Evolutionary conservation across 1,284 basidiomycete species (phyloP).

Genomic region (Trametes versicolor): DNA sequence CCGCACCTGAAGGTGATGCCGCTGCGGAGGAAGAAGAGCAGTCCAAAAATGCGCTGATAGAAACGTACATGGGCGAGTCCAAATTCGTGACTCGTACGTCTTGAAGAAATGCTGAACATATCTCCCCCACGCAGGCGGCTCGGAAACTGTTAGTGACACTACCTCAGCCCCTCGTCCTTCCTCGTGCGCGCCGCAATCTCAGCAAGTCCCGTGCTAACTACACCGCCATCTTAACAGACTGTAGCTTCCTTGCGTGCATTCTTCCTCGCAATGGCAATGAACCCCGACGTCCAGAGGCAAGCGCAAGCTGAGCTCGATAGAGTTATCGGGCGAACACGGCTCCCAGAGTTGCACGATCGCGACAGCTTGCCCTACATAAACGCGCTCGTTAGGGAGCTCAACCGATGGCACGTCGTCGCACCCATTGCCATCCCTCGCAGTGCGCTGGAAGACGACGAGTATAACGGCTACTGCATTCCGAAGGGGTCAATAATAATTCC

Average conservation of each 20-base stretch:
- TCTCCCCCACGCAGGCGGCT: neutral
- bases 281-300: conserved; percentile 41
- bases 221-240: conserved; percentile 13
- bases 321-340: conserved; percentile 39
- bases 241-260: conserved; percentile 29
- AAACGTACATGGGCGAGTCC: neutral
- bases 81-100: too few species aligned
- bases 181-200: neutral
- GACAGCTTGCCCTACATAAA: conserved; percentile 42
- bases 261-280: conserved; percentile 42
- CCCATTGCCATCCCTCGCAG: conserved; percentile 26
- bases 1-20: neutral
- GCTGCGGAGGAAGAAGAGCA: neutral
- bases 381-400: conserved; percentile 44
- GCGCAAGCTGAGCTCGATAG: conserved; percentile 46
- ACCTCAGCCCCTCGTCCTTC: neutral
- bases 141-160: conserved; percentile 1
- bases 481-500: conserved; percentile 14
- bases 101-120: neutral
- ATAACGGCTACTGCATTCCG: conserved; percentile 24
- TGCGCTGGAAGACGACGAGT: conserved; percentile 22
- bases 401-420: conserved; percentile 42
- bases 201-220: neutral
- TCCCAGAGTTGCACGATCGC: conserved; percentile 44
- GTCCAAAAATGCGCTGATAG: neutral